Conservation (phyloP, 805 yeast species). For the Candida multigemmis region DNA sequence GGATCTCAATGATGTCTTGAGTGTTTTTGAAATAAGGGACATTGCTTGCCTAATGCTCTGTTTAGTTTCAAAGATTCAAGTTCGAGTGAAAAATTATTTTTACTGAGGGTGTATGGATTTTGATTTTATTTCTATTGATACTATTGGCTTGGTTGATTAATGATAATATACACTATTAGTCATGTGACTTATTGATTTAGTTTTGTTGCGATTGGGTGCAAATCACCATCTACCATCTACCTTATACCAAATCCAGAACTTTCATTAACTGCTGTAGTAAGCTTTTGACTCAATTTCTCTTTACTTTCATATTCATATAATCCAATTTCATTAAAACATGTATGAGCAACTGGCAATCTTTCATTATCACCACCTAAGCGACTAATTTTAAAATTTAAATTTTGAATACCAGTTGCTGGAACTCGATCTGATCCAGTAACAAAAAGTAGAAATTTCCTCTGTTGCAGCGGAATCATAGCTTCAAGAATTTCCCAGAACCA, state of each 20-base stretch:
- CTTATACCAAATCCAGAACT: constrained; percentile 83
- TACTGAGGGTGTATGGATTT: no score
- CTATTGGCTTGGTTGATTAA: no score
- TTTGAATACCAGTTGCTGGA: constrained; percentile 87
- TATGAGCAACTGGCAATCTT: constrained; percentile 78
- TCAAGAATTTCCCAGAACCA: constrained; percentile 89
- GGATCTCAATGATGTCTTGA: no score
- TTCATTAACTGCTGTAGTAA: constrained; percentile 63
- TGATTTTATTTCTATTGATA: no score
- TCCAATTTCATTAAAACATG: constrained; percentile 89
- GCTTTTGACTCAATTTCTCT: constrained; percentile 47
- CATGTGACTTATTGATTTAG: no score
- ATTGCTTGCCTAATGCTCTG: no score
- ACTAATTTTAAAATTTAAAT: constrained; percentile 64
- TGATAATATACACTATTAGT: no score
- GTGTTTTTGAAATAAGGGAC: no score
- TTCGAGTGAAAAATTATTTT: no score
- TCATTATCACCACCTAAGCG: constrained; percentile 29
- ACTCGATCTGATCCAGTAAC: constrained; percentile 87
- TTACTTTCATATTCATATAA: constrained; percentile 54
- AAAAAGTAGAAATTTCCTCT: constrained; percentile 59
- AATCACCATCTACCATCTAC: no score
- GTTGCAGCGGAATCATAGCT: constrained; percentile 34
- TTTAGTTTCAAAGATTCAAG: no score
- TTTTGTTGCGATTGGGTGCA: no score